Base-by-base conservation (phyloP, 768 basidiomycete genomes). In the Agaricus sinodeliciosus region DNA sequence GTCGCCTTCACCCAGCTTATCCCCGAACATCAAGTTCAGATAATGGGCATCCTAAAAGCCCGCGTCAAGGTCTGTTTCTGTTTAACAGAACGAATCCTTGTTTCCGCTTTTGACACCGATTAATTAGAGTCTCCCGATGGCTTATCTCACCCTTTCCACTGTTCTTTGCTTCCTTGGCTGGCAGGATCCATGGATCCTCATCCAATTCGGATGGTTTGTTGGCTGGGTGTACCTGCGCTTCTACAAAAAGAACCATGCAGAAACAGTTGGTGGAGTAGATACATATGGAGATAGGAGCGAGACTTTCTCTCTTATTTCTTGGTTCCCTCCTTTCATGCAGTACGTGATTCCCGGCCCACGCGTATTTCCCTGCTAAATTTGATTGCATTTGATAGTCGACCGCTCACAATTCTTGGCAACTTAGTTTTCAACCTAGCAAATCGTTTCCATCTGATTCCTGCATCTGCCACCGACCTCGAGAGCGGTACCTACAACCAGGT, bases 131-230 rank as follows among this genome's bases (percentile, higher is more conserved):
- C 69, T 98, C 27, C 95, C 95, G n/a, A 96, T 97, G 85, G 82
- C 85, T 31, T 93, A 97, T 68, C 78, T 98, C 55, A 87, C 90
- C 1, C 68, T 97, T 52, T 97, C 94, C 9, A 92, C 88, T 55
- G 78, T 96, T 25, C 74, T 92, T 70, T 87, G 84, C 57, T 59
- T 95, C 44, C 54, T 93, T 42, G 93, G 92, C 18, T 85, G 85
- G 70, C 93, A 93, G 65, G 86, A 83, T 53, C 93, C 92, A 13
- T 95, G 83, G 74, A 91, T 94, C 47, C 72, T 94, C 63, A 94
- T 98, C 58, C 96, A 99, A 64, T 99, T 97, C 66, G 96, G 95
- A n/a, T 99, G 95, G 93, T 87, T 96, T 52, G 89, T 94, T 7
- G 80, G 88, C 28, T 99, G 93, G 89, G 77, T 90, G 49, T 99